Evolutionary conservation across 192 early-diverging fungal species (phyloP), one percentile per base, ranked within the genome.

Genomic region (Entomortierella beljakovae): DNA sequence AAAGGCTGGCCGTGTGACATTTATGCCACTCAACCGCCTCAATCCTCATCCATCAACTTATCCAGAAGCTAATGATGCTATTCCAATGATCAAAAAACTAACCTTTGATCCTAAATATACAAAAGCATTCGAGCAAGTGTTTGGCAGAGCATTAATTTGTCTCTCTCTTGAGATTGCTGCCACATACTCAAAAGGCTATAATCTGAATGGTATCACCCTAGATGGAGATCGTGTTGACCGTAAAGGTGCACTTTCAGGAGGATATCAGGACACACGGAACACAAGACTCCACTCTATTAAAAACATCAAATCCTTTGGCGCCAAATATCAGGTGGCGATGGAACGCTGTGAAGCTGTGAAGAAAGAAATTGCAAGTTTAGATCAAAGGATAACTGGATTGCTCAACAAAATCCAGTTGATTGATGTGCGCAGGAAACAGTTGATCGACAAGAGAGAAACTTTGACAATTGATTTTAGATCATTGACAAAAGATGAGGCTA

Each of bases 1-100:
- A 58, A 85, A 90, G 68, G 84, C 84, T 28, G 98, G 96, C 7
- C 88, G 98, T 3, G 90, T 98, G 46, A 98, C 98, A 0, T 95
- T 98, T 67, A 95, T 99, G 90, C 98, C 98, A 1, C 85, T 99
- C 52, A 98, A 97, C 70, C 90, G 96, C 1, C 80, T 99, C 57
- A 87, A 90, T 38, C 86, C 94, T 1, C 71, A 61, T 10, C 48
- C 83, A 1, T 68, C 82, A 4, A 83, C 87, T 11, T 95, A 93
- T 43, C 94, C 94, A 0, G 76, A 82, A 26, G 80, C 88, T 1
- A 84, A 84, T 33, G 91, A 98, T 53, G 92, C 91, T 23, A 90
- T 97, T 51, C 93, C 94, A 1, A 91, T 99, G 90, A 85, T 97
- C 26, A 77, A 86, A 29, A 90, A 93, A 48, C 81, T 99, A 2